A percentile compares a stretch with the other conserved stretches of the same genome.
Evolutionary conservation across 805 yeast genomes (phyloP).

Genomic region (Metschnikowia lachancei): DNA sequence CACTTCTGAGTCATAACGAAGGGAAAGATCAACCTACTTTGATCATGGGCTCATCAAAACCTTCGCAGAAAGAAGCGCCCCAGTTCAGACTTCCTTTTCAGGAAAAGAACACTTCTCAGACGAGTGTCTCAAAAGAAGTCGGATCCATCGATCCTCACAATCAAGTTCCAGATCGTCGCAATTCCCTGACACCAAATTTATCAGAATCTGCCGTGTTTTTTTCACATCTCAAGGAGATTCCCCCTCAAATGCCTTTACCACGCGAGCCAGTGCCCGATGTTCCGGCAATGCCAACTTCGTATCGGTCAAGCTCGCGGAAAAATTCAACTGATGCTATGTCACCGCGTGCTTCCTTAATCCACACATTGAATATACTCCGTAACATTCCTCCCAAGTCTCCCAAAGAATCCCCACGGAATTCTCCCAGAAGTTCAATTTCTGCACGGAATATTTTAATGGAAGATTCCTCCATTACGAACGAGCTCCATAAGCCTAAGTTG

Average conservation of each 20-base stretch:
- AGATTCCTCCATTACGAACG: constrained; percentile 2
- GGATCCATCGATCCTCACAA: constrained; percentile 29
- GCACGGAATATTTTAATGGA: constrained; percentile 1
- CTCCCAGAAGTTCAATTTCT: constrained; percentile 51
- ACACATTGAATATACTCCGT: constrained; percentile 40
- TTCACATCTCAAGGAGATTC: constrained; percentile 37
- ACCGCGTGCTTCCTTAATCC: constrained; percentile 41
- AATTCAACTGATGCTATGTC: constrained; percentile 37
- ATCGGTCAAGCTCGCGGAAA: constrained; percentile 35
- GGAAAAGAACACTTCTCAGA: constrained; percentile 29
- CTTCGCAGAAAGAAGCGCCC: constrained; percentile 44
- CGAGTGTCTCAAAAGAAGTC: constrained; percentile 11
- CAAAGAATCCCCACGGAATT: constrained; percentile 37
- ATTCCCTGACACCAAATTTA: constrained; percentile 10
- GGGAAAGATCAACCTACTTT: constrained; percentile 18
- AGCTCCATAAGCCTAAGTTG: neutral
- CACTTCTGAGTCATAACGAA: constrained; percentile 6
- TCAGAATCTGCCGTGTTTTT: constrained; percentile 17
- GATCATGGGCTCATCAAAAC: constrained; percentile 24
- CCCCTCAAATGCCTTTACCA: constrained; percentile 59
- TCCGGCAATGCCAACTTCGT: constrained; percentile 36
- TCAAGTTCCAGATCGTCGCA: constrained; percentile 10
- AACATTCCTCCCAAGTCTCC: constrained; percentile 41
- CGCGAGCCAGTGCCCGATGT: constrained; percentile 47
- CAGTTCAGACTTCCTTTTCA: constrained; percentile 71